phyloP scores from a whole-genome alignment of 768 basidiomycete species.

The Termitomyces heimii region DNA sequence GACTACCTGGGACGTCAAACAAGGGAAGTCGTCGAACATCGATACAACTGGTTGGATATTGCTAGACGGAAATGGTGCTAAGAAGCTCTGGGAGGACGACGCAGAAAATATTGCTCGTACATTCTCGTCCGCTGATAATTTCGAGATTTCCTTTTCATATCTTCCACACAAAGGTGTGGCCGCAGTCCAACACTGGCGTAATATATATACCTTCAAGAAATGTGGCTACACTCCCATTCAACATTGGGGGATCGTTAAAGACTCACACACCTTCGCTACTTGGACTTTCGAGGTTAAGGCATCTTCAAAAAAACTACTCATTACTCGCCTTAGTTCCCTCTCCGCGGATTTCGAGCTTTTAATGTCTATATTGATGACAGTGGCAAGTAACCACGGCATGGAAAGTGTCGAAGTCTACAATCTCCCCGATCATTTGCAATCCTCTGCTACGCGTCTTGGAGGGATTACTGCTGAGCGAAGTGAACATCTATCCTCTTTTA shows the following conservation, averaged over 20 bases:
- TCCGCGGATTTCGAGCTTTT: constrained; percentile 27
- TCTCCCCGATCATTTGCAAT: constrained; percentile 26
- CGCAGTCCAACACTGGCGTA: constrained; percentile 33
- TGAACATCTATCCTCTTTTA: constrained; percentile 37
- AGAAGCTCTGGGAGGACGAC: constrained; percentile 34
- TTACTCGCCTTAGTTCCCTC: constrained; percentile 35
- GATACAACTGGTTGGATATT: constrained; percentile 21
- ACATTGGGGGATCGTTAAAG: constrained; percentile 25
- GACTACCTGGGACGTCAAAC: constrained; percentile 33
- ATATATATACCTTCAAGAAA: constrained; percentile 17
- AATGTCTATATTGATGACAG: constrained; percentile 25
- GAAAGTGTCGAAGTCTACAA: constrained; percentile 43
- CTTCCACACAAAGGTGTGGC: constrained; percentile 43
- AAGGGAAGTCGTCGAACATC: neutral
- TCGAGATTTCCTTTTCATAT: constrained; percentile 27
- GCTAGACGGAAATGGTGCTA: constrained; percentile 30
- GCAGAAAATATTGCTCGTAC: constrained; percentile 21
- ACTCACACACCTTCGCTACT: constrained; percentile 26
- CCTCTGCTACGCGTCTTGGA: constrained; percentile 20
- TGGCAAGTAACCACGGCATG: constrained; percentile 28
- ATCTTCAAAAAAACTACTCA: constrained; percentile 27
- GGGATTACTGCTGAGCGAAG: constrained; percentile 25
- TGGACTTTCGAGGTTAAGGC: constrained; percentile 38
- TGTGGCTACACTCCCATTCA: constrained; percentile 10
- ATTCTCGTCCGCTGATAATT: neutral